Evolutionary conservation across 768 basidiomycete species (phyloP).

Genomic region (Termitomyces sp.): DNA sequence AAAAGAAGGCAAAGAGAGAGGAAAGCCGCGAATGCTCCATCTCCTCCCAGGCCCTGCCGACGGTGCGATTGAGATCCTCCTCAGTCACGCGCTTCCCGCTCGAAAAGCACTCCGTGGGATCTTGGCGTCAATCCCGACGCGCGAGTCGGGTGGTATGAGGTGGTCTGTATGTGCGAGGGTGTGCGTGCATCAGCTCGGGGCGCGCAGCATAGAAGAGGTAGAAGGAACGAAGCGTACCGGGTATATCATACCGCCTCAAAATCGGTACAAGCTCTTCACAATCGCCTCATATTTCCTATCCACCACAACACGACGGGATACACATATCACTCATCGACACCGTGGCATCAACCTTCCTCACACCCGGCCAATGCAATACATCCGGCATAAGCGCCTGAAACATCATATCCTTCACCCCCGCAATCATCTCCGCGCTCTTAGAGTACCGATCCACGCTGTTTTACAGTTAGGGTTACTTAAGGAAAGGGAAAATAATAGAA

Average conservation of each 20-base stretch:
- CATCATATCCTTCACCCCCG: slow-evolving; percentile 97
- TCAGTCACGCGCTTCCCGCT: slow-evolving; percentile 72
- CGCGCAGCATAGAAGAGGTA: no score
- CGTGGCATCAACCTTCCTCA: slow-evolving; percentile 86
- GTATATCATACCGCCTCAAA: slow-evolving; percentile 78
- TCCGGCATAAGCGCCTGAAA: slow-evolving; percentile 96
- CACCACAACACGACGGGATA: not conserved
- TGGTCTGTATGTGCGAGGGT: slow-evolving; percentile 33
- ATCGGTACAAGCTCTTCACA: slow-evolving; percentile 81
- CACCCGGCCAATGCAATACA: slow-evolving; percentile 93
- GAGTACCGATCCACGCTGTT: slow-evolving; percentile 91
- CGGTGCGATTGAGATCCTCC: slow-evolving; percentile 79
- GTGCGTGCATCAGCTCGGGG: not conserved
- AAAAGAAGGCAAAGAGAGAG: no score
- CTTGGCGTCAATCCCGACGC: slow-evolving; percentile 96
- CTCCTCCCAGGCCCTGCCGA: slow-evolving; percentile 89
- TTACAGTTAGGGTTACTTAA: not conserved
- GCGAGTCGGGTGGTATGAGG: slow-evolving; percentile 84
- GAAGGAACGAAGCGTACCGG: slow-evolving; percentile 27
- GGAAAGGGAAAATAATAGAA: not conserved
- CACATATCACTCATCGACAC: slow-evolving; percentile 88
- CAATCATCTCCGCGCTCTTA: slow-evolving; percentile 87
- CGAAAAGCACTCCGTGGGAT: slow-evolving; percentile 90
- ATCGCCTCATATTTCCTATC: slow-evolving; percentile 92
- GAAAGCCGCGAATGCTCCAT: slow-evolving; percentile 55